Percentiles rank a stretch among this genome's conserved stretches.
Conservation (phyloP, 2,329 filamentous ascomycete species). For the Fusarium papillatum region DNA sequence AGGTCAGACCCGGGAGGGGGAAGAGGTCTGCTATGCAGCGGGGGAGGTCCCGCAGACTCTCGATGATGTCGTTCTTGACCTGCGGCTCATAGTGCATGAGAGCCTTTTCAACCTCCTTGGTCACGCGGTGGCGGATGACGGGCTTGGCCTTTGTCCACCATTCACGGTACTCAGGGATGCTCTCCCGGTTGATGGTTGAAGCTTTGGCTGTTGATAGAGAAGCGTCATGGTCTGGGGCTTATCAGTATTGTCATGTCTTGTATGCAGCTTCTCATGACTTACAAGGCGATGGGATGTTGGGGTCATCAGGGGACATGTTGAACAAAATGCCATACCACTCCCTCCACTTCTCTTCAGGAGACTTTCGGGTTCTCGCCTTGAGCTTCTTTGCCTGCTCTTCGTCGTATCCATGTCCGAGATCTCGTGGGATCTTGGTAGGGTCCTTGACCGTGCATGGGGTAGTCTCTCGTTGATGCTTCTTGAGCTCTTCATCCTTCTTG, state of each 20-base stretch:
- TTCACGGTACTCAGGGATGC: constrained; percentile 11
- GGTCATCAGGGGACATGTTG: constrained; percentile 25
- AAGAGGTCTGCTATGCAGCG: constrained; percentile 6
- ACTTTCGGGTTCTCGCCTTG: constrained; percentile 18
- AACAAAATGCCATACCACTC: constrained; percentile 38
- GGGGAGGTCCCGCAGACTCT: constrained; percentile 22
- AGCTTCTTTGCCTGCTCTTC: constrained; percentile 38
- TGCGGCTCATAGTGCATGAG: constrained; percentile 14
- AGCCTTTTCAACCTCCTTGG: constrained; percentile 16
- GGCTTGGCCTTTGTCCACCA: constrained; percentile 25
- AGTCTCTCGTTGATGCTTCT: constrained; percentile 35
- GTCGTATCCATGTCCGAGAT: constrained; percentile 40
- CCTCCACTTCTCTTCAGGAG: constrained; percentile 31
- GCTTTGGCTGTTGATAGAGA: neutral
- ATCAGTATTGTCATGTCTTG: too few species aligned
- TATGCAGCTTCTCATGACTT: constrained; percentile 13
- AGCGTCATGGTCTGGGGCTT: constrained; percentile 17
- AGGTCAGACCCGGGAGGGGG: constrained; percentile 21
- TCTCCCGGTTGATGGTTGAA: constrained; percentile 4
- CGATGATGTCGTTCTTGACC: constrained; percentile 18
- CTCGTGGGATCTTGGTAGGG: constrained; percentile 7
- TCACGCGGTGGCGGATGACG: constrained; percentile 12
- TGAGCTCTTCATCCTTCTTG: constrained; percentile 32
- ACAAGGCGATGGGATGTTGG: constrained; percentile 42
- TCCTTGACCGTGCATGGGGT: constrained; percentile 38